These are phyloP conservation scores for Aristolochia contorta DNA, from an alignment of 164 flowering plant species.

Conservation along the genomic window DNA sequence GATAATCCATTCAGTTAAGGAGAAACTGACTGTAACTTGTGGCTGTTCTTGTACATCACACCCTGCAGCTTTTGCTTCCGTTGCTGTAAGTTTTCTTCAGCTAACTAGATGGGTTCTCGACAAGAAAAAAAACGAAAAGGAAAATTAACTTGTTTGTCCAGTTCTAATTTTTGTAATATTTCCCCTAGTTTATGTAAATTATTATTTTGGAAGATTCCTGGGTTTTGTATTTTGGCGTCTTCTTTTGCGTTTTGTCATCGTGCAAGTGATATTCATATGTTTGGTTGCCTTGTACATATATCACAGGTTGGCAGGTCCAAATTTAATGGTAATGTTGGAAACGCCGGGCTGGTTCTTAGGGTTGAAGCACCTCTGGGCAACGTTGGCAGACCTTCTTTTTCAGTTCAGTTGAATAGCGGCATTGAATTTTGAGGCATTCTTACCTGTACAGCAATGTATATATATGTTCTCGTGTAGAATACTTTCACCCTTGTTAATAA, in stretches of 20 bases:
- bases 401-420: constrained; percentile 78
- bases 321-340: constrained; percentile 95
- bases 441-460: not conserved
- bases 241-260: too few species aligned
- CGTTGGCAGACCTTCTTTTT: constrained; percentile 58
- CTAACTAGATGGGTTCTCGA: too few species aligned
- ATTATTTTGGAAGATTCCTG: not conserved
- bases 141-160: not conserved
- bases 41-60: constrained; percentile 50
- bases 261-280: too few species aligned
- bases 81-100: constrained; percentile 46
- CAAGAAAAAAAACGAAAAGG: not conserved
- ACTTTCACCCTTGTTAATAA: too few species aligned
- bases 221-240: not conserved
- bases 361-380: constrained; percentile 61
- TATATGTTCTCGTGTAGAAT: not conserved
- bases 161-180: too few species aligned
- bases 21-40: constrained; percentile 63
- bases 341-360: constrained; percentile 60
- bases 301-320: constrained; percentile 87
- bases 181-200: too few species aligned
- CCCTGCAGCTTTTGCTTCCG: constrained; percentile 81
- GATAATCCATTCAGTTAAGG: constrained; percentile 68
- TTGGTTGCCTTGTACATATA: not conserved
- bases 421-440: constrained; percentile 56